Percentiles rank a stretch among this genome's conserved stretches.
These are phyloP conservation scores for Fusarium sp. DNA, from an alignment of 2,329 filamentous ascomycete genomes.

Conservation along the genomic window DNA sequence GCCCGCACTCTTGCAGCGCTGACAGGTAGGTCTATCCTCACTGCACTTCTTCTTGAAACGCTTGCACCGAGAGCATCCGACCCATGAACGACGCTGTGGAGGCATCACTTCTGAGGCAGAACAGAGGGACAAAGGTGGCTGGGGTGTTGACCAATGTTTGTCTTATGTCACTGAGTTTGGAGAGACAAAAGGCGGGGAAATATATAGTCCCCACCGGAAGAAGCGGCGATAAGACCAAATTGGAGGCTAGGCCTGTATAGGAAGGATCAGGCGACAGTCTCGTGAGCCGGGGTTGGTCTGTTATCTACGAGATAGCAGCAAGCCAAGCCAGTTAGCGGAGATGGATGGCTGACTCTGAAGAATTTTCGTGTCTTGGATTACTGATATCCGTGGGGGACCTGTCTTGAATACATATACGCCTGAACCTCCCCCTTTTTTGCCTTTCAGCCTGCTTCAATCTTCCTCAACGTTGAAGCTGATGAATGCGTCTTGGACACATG, in stretches of 20 bases:
- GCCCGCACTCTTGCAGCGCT: slow-evolving; percentile 27
- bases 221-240: not conserved
- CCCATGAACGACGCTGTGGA: slow-evolving; percentile 37
- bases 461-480: not conserved
- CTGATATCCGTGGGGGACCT: not conserved
- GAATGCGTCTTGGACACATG: not conserved
- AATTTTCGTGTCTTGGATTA: not conserved
- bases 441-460: not conserved
- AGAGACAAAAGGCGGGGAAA: not conserved
- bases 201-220: not conserved
- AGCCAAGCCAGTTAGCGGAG: not conserved
- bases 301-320: not conserved
- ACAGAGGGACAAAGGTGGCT: not conserved
- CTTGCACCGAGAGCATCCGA: slow-evolving; percentile 35
- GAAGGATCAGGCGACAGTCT: not conserved
- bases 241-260: not conserved
- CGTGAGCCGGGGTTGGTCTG: not conserved
- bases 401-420: not conserved
- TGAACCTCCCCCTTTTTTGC: not conserved
- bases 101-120: slow-evolving; percentile 23
- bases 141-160: not conserved
- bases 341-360: not conserved
- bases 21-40: slow-evolving; percentile 27
- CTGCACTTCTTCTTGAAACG: slow-evolving; percentile 39
- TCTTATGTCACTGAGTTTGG: not conserved